Base-by-base conservation (phyloP, 2,329 filamentous ascomycete genomes). In the Venturia pyrina region DNA sequence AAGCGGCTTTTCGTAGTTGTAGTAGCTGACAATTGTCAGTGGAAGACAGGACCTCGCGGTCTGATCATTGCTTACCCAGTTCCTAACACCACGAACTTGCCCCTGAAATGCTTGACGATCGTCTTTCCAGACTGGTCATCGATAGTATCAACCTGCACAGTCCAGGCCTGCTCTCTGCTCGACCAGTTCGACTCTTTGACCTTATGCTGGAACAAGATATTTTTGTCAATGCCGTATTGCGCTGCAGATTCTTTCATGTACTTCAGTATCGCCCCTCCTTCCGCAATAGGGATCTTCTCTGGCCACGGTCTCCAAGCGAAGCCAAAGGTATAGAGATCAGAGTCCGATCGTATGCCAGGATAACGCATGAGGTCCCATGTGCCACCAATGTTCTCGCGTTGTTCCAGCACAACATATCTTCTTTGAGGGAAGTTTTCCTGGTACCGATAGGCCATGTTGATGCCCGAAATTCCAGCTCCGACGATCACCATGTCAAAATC, bases 281-380 rank as follows among this genome's bases (percentile, higher is more conserved):
- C 76, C 2, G 79, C 80, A 63, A 82, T 81, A 1, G 78, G 74
- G 43, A 75, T 77, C 24, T 75, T 71, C 66, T 83, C 77, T 13
- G 77, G 77, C 89, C 89, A 93, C 0, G 87, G 87, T 56, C 85
- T 81, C 85, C 89, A 93, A 1, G 83, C 75, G 70, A 91, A 91
- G 24, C 80, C 80, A 66, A 81, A 80, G 10, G 80, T 82, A 70
- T 80, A 76, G 57, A 82, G 73, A 69, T 82, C 80, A 0, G 78
- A 80, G 67, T 81, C 79, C 21, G 78, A 80, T 19, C 79, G 77
- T 69, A 90, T 87, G 7, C 90, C 88, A 0, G 89, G 89, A 70
- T 91, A 93, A 48, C 81, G 84, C 78, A 91, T 93, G 1, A 92
- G 77, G 70, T 89, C 86, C 90, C 90, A 93, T 0, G 90, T 93